Conservation (phyloP, 2,329 filamentous ascomycete species). For the Achaetomium macrosporum region DNA sequence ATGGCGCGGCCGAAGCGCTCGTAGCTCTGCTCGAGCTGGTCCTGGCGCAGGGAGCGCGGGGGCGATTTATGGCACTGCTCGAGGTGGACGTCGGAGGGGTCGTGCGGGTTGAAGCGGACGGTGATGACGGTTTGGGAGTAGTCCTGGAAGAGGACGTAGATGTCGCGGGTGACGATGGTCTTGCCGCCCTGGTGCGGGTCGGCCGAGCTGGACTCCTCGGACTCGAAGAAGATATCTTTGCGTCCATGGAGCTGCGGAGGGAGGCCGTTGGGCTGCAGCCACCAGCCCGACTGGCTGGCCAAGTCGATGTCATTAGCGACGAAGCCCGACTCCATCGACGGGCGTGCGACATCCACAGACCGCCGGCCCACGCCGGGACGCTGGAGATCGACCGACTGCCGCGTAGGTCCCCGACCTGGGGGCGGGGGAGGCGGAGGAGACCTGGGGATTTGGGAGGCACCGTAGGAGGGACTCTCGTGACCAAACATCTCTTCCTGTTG, state of each 20-base stretch:
- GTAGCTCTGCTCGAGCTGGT: conserved; percentile 85
- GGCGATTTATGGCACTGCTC: conserved; percentile 85
- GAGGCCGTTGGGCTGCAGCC: conserved; percentile 71
- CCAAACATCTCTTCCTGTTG: conserved; percentile 45
- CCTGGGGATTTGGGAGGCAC: conserved; percentile 37
- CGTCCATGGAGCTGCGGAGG: conserved; percentile 79
- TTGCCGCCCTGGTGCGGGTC: conserved; percentile 58
- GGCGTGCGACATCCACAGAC: conserved; percentile 71
- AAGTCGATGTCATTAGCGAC: conserved; percentile 87
- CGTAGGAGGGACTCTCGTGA: conserved; percentile 39
- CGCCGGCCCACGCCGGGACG: conserved; percentile 44
- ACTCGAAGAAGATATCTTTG: conserved; percentile 76
- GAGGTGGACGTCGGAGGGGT: conserved; percentile 65
- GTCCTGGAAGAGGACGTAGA: conserved; percentile 88
- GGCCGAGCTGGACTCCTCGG: conserved; percentile 67
- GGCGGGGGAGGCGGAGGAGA: conserved; percentile 36
- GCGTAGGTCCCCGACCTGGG: conserved; percentile 34
- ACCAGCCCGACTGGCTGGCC: conserved; percentile 71
- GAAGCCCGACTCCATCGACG: conserved; percentile 71
- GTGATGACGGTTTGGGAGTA: conserved; percentile 93
- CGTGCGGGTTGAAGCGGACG: conserved; percentile 68
- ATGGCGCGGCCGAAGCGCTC: conserved; percentile 75
- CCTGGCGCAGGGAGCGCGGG: conserved; percentile 75
- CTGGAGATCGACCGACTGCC: conserved; percentile 60
- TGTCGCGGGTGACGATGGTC: conserved; percentile 67